Evolutionary conservation across 805 yeast genomes (phyloP).

Genomic region (Komagataella mondaviorum): DNA sequence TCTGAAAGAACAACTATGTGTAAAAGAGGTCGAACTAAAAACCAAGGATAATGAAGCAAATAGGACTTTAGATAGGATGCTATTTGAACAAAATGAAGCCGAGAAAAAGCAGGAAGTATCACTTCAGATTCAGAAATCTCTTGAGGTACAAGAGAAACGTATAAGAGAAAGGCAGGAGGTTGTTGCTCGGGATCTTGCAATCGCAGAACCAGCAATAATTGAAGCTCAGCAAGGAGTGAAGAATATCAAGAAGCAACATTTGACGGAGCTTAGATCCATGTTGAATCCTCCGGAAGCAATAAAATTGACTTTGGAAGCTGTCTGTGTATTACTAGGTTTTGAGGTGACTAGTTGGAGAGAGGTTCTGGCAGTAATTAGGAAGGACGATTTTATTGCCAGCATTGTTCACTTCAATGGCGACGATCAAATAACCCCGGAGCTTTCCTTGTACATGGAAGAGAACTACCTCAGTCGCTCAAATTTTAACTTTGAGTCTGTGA

Average conservation of each 20-base stretch:
- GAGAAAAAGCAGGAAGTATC: constrained; percentile 86
- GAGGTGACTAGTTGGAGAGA: constrained; percentile 62
- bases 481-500: constrained; percentile 59
- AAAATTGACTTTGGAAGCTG: constrained; percentile 76
- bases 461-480: constrained; percentile 49
- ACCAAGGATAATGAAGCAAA: constrained; percentile 58
- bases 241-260: constrained; percentile 82
- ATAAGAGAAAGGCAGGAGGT: constrained; percentile 36
- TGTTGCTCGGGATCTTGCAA: constrained; percentile 53
- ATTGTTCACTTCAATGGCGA: constrained; percentile 46
- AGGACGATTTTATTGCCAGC: constrained; percentile 77
- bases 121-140: constrained; percentile 53
- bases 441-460: constrained; percentile 43
- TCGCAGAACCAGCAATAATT: constrained; percentile 71
- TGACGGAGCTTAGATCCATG: constrained; percentile 84
- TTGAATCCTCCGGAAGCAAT: constrained; percentile 83
- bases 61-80: constrained; percentile 58
- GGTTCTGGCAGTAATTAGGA: constrained; percentile 65
- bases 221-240: constrained; percentile 88
- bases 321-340: constrained; percentile 71
- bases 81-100: constrained; percentile 80
- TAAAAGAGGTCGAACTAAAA: constrained; percentile 34
- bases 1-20: constrained; percentile 38
- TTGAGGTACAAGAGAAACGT: constrained; percentile 52
- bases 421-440: constrained; percentile 42